Evolutionary conservation across 257 asterid genomes (phyloP), one percentile per base, ranked within the genome.

Genomic region (Primulina eburnea): DNA sequence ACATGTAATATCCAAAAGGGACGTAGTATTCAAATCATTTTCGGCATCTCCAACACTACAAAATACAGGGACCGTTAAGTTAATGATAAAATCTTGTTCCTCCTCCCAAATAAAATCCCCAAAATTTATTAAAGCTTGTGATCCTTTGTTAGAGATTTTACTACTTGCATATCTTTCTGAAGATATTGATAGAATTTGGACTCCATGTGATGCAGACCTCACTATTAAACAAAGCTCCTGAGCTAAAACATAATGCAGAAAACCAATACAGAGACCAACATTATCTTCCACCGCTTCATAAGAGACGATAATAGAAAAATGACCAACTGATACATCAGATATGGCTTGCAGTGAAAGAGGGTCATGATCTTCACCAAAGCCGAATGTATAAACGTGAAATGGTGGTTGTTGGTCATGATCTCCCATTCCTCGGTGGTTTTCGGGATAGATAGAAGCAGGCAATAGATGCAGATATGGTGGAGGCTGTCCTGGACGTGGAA

Each of bases 341-440:
- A 76, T 80, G 0, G 69, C 73, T 4, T 76, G 81, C 76, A 80
- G 72, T 7, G 78, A 50, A 2, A 69, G 33, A 11, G 81, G 73
- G 33, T 80, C 78, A 6, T 76, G 81, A 43, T 80, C 79, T 7
- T 72, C n/a, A 4, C 80, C 81, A 52, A 79, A 79, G 0, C 83
- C 78, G 14, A 79, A 76, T 21, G 83, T 60, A 16, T 79, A 76
- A 58, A 79, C 79, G 0, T 81, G 79, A 67, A 76, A 57, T 0
- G 61, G 69, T 33, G 16, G 65, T 14, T 59, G 10, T 17, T 43
- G 57, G 14, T 28, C 60, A 8, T 24, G 63, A 4, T 53, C 26
- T 38, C 43, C 56, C 1, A 20, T 24, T 65, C 58, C 43, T 18
- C 62, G 33, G 35, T 67, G 33, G 35, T 67, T 74, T 1, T 35